phyloP scores from a whole-genome alignment of 371 early-diverging fungal genomes.

The Rhizopus arrhizus region DNA sequence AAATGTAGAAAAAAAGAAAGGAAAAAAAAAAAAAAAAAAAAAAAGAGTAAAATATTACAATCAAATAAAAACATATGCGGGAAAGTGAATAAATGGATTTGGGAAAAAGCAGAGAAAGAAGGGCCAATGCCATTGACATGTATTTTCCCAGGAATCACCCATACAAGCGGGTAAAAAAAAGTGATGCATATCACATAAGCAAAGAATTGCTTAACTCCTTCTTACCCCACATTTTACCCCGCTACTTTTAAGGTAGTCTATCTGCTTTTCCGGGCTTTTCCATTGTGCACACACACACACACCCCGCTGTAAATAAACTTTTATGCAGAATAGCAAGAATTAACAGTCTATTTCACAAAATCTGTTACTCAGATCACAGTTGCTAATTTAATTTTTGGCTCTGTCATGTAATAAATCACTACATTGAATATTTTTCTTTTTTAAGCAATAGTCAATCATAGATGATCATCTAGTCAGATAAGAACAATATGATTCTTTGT shows the following conservation, averaged over 20 bases:
- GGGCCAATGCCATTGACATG: background rate
- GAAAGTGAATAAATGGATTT: conserved; percentile 2
- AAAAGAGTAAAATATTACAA: background rate
- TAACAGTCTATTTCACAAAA: no score
- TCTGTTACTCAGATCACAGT: background rate
- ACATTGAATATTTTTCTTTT: no score
- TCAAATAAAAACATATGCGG: background rate
- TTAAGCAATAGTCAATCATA: no score
- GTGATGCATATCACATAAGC: background rate
- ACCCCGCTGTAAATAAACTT: background rate
- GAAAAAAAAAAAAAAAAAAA: background rate
- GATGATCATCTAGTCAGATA: no score
- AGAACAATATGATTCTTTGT: no score
- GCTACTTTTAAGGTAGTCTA: background rate
- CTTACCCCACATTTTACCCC: conserved; percentile 2
- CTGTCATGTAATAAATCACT: no score
- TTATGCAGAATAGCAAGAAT: background rate
- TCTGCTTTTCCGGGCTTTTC: background rate
- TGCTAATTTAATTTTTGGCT: background rate
- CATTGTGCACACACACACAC: background rate
- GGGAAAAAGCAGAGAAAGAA: background rate
- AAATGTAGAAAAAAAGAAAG: background rate
- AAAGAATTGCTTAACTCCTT: background rate
- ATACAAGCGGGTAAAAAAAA: background rate
- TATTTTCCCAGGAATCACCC: background rate